A percentile compares a stretch with the other conserved stretches of the same genome.
Conservation (phyloP, 805 yeast genomes). For the Ogataea methanolica region DNA sequence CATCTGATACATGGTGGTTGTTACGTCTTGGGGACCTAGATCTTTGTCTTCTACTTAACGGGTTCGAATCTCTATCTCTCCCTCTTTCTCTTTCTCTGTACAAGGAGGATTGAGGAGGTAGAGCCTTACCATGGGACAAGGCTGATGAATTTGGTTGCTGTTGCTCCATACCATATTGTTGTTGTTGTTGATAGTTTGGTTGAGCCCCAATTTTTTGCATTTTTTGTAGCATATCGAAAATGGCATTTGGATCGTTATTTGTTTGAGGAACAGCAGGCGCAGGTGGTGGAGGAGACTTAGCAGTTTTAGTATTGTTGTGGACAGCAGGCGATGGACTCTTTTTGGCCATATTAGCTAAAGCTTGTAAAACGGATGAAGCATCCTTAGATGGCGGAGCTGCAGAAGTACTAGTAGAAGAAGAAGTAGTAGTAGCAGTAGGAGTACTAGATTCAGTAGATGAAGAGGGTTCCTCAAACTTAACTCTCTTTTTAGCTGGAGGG, state of each 20-base stretch:
- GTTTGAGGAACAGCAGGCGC: conserved; percentile 9
- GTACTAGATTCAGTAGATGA: background rate
- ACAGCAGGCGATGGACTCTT: conserved; percentile 35
- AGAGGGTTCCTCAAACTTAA: conserved; percentile 20
- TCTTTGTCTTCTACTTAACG: conserved; percentile 44
- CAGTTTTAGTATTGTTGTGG: conserved; percentile 26
- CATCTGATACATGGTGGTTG: conserved; percentile 2
- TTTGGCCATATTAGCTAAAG: conserved; percentile 57
- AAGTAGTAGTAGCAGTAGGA: conserved; percentile 6
- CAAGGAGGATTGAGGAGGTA: conserved; percentile 18
- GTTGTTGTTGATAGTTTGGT: conserved; percentile 20
- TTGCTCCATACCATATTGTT: conserved; percentile 12
- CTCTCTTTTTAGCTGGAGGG: conserved; percentile 38
- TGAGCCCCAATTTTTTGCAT: conserved; percentile 33
- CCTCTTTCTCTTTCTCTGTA: conserved; percentile 27
- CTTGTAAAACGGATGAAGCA: conserved; percentile 64
- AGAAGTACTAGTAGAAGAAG: conserved; percentile 14
- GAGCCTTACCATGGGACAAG: conserved; percentile 3
- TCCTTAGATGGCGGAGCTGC: conserved; percentile 34
- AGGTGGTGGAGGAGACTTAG: conserved; percentile 8
- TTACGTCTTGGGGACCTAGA: conserved; percentile 46
- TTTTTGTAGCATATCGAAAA: conserved; percentile 50
- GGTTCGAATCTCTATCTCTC: conserved; percentile 23
- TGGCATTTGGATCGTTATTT: conserved; percentile 35
- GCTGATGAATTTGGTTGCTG: conserved; percentile 11